Conservation (phyloP, 805 yeast species). For the Huiozyma sinensis region DNA sequence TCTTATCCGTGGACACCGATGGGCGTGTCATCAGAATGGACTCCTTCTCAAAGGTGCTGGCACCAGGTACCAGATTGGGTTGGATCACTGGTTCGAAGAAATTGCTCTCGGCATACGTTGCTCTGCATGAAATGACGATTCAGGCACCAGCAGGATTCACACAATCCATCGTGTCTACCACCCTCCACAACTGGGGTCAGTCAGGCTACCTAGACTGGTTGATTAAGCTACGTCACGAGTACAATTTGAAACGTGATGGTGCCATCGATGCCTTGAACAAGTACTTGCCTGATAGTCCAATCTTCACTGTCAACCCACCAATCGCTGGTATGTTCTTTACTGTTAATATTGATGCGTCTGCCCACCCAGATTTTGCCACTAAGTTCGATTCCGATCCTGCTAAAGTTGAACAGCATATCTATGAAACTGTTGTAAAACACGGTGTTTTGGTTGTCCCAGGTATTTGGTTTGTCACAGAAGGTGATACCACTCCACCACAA, state of each 20-base stretch:
- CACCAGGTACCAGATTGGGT: constrained; percentile 84
- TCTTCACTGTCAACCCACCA: constrained; percentile 42
- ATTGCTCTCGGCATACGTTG: constrained; percentile 53
- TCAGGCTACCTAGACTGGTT: constrained; percentile 83
- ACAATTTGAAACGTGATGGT: constrained; percentile 79
- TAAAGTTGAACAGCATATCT: constrained; percentile 54
- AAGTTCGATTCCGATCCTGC: constrained; percentile 48
- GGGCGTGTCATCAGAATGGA: constrained; percentile 87
- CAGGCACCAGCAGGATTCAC: constrained; percentile 79
- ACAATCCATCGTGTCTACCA: constrained; percentile 56
- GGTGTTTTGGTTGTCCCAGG: constrained; percentile 76
- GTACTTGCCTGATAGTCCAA: constrained; percentile 31
- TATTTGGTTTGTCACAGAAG: constrained; percentile 60
- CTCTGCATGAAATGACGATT: constrained; percentile 70
- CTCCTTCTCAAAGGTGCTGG: constrained; percentile 82
- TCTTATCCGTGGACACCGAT: constrained; percentile 64
- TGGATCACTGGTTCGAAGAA: constrained; percentile 72
- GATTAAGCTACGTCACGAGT: constrained; percentile 69
- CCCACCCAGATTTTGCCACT: constrained; percentile 63
- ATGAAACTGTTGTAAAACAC: constrained; percentile 45
- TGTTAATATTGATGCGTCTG: constrained; percentile 58
- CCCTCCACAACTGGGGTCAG: constrained; percentile 84
- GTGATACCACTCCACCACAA: constrained; percentile 51
- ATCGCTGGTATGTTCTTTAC: constrained; percentile 86
- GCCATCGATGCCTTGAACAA: constrained; percentile 66